Evolutionary conservation across 495 filamentous ascomycete genomes (phyloP).

Genomic region (Copromyces sp.): DNA sequence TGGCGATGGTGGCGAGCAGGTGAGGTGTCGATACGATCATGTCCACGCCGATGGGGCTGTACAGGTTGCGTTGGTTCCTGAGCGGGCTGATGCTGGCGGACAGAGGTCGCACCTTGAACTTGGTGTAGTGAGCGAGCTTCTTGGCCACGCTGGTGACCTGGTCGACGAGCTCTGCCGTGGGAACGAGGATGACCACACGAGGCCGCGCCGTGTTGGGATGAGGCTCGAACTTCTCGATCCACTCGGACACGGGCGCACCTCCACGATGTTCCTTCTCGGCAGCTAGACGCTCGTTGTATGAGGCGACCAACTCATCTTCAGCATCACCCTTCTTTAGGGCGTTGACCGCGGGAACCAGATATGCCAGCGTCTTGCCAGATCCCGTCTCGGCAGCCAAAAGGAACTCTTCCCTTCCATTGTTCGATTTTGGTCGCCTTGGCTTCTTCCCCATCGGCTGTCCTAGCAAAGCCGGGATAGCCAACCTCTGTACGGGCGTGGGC

Average conservation of each 20-base stretch:
- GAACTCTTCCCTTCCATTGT: constrained; percentile 54
- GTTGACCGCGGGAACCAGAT: constrained; percentile 72
- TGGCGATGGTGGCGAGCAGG: constrained; percentile 72
- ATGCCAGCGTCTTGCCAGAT: constrained; percentile 92
- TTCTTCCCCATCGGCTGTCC: constrained; percentile 20
- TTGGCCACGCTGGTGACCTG: constrained; percentile 78
- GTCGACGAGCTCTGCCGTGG: constrained; percentile 84
- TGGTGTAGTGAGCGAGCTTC: constrained; percentile 65
- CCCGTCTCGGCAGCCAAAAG: constrained; percentile 93
- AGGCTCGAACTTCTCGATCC: constrained; percentile 44
- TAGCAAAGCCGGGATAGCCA: constrained; percentile 75
- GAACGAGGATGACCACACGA: constrained; percentile 77
- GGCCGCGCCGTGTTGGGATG: constrained; percentile 68
- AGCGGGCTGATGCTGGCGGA: constrained; percentile 62
- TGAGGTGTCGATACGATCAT: constrained; percentile 82
- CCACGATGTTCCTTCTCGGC: constrained; percentile 37
- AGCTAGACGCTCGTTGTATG: constrained; percentile 37
- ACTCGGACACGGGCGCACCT: constrained; percentile 37
- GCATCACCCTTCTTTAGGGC: constrained; percentile 70
- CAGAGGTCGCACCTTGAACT: constrained; percentile 70
- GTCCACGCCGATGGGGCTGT: constrained; percentile 72
- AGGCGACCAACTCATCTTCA: constrained; percentile 44
- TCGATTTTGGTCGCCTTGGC: background rate
- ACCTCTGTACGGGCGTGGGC: constrained; percentile 79
- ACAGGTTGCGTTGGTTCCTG: constrained; percentile 80